phyloP scores from a whole-genome alignment of 345 rosid genomes.

The Arabidopsis suecica region DNA sequence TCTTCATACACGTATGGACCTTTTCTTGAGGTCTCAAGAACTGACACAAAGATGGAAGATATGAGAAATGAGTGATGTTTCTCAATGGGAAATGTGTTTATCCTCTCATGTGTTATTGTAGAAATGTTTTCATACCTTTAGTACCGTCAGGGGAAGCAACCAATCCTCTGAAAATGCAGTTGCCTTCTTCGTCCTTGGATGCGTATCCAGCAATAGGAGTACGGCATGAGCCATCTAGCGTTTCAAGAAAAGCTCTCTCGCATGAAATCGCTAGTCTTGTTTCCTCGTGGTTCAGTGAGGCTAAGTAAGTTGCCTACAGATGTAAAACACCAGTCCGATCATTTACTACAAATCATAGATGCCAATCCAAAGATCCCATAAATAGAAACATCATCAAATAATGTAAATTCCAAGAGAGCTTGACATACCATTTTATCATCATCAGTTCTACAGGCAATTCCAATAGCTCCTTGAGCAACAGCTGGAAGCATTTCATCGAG shows the following conservation, averaged over 20 bases:
- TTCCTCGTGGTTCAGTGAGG: constrained; percentile 90
- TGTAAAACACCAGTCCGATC: neutral
- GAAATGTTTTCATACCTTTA: constrained; percentile 56
- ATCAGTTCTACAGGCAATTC: constrained; percentile 86
- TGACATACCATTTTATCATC: constrained; percentile 83
- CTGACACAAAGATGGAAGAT: constrained; percentile 53
- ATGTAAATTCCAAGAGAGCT: constrained; percentile 17
- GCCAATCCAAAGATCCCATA: neutral
- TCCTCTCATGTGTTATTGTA: neutral
- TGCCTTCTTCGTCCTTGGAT: constrained; percentile 68
- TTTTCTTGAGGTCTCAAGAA: constrained; percentile 89
- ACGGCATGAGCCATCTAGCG: constrained; percentile 95
- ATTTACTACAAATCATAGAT: neutral
- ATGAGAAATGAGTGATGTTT: constrained; percentile 28
- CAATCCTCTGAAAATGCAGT: constrained; percentile 85
- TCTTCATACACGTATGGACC: constrained; percentile 70
- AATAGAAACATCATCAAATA: neutral
- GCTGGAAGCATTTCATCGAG: constrained; percentile 98
- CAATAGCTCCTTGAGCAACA: constrained; percentile 99
- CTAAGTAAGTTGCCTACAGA: constrained; percentile 71
- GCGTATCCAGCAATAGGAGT: constrained; percentile 99
- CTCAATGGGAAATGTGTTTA: neutral
- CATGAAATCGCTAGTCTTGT: constrained; percentile 90
- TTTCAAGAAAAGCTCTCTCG: constrained; percentile 86
- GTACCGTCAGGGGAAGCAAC: constrained; percentile 97